Evolutionary conservation across 768 basidiomycete genomes (phyloP), one percentile per base, ranked within the genome.

Genomic region (Collybia nuda): DNA sequence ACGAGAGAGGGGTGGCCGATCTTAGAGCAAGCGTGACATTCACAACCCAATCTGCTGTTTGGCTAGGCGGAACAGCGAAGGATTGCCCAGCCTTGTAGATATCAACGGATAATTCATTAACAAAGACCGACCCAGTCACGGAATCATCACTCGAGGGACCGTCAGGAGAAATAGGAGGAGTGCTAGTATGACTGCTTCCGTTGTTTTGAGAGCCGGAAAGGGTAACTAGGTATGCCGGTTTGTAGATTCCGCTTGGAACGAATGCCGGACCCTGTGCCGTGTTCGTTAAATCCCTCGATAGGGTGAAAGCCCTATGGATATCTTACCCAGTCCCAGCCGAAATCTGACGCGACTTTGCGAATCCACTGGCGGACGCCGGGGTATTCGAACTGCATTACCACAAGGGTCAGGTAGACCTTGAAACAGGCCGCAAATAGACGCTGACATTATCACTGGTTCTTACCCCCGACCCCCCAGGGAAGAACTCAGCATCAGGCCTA

Each of bases 251-350:
- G 40, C 69, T 70, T 0, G 82, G 81, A 2, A 81, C 72, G 54
- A 82, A 83, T 67, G 80, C 82, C 29, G 80, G 81, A n/a, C 76
- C 79, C 80, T 80, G 38, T n/a, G 44, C 14, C 32, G 12, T 32
- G 9, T 11, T 32, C 14, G 7, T 32, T 11, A 32, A 37, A 1
- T 14, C 35, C 12, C 23, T 2, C 17, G 19, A 46, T 36, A 21
- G 6, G 5, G 17, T 23, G n/a, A 9, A 36, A 29, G 23, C 17
- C 14, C n/a, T 15, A 19, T 37, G 8, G 19, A 21, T 14, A 5
- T 50, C 62, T 21, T 49, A 81, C 78, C 81, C 80, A 83, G 61
- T 83, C 81, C 80, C 81, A 84, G 2, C 82, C 81, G 49, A 81
- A 84, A 57, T 84, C 81, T 1, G 72, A 75, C 29, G 73, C 67